Evolutionary conservation across 208 protist species (phyloP).

Genomic region (Acanthamoeba royreba): DNA sequence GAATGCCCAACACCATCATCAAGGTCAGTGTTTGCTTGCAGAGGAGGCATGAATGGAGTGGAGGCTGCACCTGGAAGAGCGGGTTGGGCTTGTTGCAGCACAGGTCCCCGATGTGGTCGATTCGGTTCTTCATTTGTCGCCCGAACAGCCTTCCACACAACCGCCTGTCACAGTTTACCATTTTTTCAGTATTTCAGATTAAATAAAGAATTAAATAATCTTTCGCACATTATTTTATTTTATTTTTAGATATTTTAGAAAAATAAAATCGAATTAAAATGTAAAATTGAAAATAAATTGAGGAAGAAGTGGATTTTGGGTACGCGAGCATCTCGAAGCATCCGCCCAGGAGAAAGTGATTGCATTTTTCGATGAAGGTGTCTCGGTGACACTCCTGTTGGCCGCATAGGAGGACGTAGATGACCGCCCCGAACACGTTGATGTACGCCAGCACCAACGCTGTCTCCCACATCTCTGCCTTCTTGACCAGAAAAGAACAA

Average conservation of each 20-base stretch:
- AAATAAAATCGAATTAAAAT: not conserved
- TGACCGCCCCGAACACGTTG: not conserved
- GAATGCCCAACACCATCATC: too few species aligned
- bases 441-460: conserved; percentile 8
- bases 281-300: too few species aligned
- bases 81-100: conserved; percentile 41
- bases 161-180: too few species aligned
- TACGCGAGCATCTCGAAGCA: not conserved
- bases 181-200: too few species aligned
- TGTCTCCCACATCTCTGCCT: not conserved
- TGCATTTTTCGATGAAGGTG: not conserved
- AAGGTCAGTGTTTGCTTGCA: too few species aligned
- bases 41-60: too few species aligned
- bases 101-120: not conserved
- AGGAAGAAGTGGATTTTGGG: too few species aligned
- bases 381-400: conserved; percentile 27
- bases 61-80: conserved; percentile 32
- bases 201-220: too few species aligned
- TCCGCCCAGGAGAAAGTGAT: not conserved
- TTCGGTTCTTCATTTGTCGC: not conserved
- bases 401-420: conserved; percentile 34
- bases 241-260: too few species aligned
- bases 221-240: too few species aligned
- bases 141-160: not conserved
- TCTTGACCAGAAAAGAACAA: too few species aligned